Conservation (phyloP, 192 early-diverging fungal genomes). For the Coemansia sp. region DNA sequence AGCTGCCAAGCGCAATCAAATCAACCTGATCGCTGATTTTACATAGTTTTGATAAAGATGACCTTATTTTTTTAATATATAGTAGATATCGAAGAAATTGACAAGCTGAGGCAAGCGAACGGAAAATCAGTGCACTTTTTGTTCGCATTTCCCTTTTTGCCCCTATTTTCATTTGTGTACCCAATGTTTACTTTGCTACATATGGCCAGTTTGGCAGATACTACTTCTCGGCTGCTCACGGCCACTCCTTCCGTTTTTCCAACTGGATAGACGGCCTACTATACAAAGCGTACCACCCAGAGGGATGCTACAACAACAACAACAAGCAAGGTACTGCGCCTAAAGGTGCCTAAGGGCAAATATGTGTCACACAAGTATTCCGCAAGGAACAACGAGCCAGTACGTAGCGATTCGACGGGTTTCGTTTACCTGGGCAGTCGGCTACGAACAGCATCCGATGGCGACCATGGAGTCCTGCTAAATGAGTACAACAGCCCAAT, state of each 20-base stretch:
- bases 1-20: no score
- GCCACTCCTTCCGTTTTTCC: constrained; percentile 25
- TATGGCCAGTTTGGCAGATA: constrained; percentile 1
- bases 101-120: no score
- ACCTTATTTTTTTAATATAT: no score
- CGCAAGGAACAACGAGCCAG: constrained; percentile 11
- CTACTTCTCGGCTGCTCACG: constrained; percentile 14
- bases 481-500: constrained; percentile 2
- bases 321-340: background rate
- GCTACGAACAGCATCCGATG: constrained; percentile 10
- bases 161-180: constrained; percentile 29
- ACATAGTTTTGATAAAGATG: no score
- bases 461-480: constrained; percentile 8
- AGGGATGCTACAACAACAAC: constrained; percentile 18
- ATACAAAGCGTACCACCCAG: constrained; percentile 19
- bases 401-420: constrained; percentile 34
- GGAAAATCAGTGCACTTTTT: background rate
- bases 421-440: constrained; percentile 29
- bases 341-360: constrained; percentile 35
- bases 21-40: no score
- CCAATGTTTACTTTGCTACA: constrained; percentile 29
- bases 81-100: no score
- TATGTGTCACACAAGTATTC: constrained; percentile 10
- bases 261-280: constrained; percentile 28
- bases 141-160: background rate